Base-by-base conservation (phyloP, 202 grass and related monocot genomes). In the Schoenoplectus triqueter region DNA sequence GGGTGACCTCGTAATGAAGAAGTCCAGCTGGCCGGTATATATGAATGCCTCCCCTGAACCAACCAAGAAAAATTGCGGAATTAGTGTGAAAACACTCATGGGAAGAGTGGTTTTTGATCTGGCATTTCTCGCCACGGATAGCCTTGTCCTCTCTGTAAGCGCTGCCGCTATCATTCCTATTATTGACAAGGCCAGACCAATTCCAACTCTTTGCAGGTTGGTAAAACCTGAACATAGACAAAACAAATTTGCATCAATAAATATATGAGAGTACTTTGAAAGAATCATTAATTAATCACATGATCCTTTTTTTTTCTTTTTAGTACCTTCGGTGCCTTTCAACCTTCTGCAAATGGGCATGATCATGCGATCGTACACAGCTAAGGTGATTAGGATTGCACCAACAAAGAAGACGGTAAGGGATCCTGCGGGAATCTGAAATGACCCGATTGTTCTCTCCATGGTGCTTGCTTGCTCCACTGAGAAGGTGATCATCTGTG, bases 401-500 rank as follows among this genome's bases (percentile, higher is more conserved):
- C 91, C 81, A 7, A 98, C 95, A 75, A 98, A 92, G 87, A 98
- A 93, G 78, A 92, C 89, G 6, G 95, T 98, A 49, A 98, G 87
- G 11, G 92, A 98, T 6, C 88, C 95, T 2, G 92, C 88, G 0
- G 95, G 95, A 88, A 98, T 98, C 45, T 90, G 59, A 64, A 98
- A 98, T 5, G 87, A 20, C 5, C 92, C 91, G 0, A 98, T 82
- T 6, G 85, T 86, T 7, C 95, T 89, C 82, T 95, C 85, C 92
- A 98, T 95, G 78, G 95, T 98, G 22, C 86, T 92, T 4, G 95
- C 92, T 90, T 98, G 95, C 83, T 95, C 91, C 48, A 98, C 95
- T 39, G 95, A 98, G 87, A 98, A 95, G 39, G 95, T 98, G 88
- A 98, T 98, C 85, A 98, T 87, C 82, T 98, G 95, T 7, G 91